Base-by-base conservation (phyloP, 768 basidiomycete genomes). In the Trametes coccinea region DNA sequence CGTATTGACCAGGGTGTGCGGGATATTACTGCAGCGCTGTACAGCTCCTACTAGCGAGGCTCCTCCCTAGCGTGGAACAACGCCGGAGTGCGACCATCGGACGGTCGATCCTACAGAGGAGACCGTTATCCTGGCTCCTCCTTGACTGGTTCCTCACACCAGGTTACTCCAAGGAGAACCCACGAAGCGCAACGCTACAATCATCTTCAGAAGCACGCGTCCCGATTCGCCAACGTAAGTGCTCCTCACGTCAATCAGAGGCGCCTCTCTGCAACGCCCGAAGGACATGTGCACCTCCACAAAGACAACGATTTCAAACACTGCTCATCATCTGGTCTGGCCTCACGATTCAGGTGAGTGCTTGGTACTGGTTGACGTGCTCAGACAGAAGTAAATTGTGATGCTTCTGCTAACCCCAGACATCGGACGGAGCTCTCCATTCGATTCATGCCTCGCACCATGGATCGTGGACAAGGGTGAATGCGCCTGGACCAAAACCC, bases 11-110 rank as follows among this genome's bases (percentile, higher is more conserved):
- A 53, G 29, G 39, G 29, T 34, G 27, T 53, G 14, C 27, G 17
- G 41, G 13, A 10, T 39, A 5, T 16, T 27, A 29, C 51, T 53
- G 37, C 31, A 27, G 11, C 27, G 30, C 30, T n/a, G 11, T 11
- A 30, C 30, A 5, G 29, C 5, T 30, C 27, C 48, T 30, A 14
- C 4, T 27, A 46, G 30, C 10, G 14, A 30, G 11, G 30, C 49
- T 34, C 41, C 40, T 17, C 41, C 10, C 31, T 31, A 52, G 22
- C 5, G 37, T 59, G 62, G 62, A 59, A 59, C 46, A 63, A 54
- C 33, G 31, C 62, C 62, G 62, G 62, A 59, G 62, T 63, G 57
- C 62, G 62, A 59, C 57, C 53, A 44, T 63, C 62, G 62, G 62
- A 63, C 57, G 53, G 46, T 53, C 41, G 37, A 53, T 41, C 39